phyloP scores from a whole-genome alignment of 345 rosid genomes.

The Euphorbia pulcherrima region DNA sequence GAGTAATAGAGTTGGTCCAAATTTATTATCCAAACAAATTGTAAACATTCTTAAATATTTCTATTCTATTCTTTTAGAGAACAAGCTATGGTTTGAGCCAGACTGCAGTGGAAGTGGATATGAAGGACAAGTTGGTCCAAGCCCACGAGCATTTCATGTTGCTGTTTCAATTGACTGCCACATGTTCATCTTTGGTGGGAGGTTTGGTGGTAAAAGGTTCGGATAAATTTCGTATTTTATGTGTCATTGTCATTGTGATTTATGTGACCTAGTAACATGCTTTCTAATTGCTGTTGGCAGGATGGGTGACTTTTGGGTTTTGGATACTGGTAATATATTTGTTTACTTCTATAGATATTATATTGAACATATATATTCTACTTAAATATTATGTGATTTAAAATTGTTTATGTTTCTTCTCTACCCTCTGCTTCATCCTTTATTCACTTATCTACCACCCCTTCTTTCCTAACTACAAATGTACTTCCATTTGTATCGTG shows the following conservation, averaged over 20 bases:
- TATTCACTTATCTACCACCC: background rate
- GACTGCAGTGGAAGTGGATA: constrained; percentile 82
- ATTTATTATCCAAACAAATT: background rate
- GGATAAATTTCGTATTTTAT: background rate
- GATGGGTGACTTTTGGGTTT: constrained; percentile 96
- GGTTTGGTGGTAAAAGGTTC: constrained; percentile 70
- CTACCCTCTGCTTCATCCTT: background rate
- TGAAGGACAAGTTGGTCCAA: constrained; percentile 80
- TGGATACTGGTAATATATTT: constrained; percentile 67
- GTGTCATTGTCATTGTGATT: background rate
- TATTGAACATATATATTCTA: background rate
- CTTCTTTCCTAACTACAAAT: background rate
- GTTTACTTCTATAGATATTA: background rate
- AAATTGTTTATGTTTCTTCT: background rate
- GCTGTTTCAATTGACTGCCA: constrained; percentile 87
- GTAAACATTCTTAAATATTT: background rate
- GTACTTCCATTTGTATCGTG: background rate
- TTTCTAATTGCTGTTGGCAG: constrained; percentile 38
- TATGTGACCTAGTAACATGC: background rate
- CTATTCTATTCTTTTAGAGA: constrained; percentile 46
- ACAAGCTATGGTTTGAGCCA: constrained; percentile 86
- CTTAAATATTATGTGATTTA: background rate
- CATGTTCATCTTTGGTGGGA: constrained; percentile 98
- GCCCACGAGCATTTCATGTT: constrained; percentile 88
- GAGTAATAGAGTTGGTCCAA: background rate